These are phyloP conservation scores for Alternaria triticimaculans DNA, from an alignment of 2,329 filamentous ascomycete species.

Conservation along the genomic window DNA sequence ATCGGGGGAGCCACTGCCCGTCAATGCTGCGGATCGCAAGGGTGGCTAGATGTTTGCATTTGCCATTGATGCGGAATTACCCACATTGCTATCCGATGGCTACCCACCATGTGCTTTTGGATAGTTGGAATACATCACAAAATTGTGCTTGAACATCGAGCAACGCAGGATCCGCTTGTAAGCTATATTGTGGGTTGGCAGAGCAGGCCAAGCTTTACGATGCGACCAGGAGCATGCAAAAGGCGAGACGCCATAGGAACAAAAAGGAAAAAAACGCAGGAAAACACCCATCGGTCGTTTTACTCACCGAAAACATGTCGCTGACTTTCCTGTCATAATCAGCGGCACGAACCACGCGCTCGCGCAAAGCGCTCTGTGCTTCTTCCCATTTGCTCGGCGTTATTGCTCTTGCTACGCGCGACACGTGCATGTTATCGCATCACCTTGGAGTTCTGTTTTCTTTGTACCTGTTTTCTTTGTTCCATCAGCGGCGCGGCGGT, in stretches of 20 bases:
- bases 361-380: conserved; percentile 13
- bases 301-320: neutral
- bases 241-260: neutral
- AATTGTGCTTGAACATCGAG: neutral
- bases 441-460: conserved; percentile 23
- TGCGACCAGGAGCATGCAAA: neutral
- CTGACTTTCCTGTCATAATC: conserved; percentile 10
- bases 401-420: conserved; percentile 10
- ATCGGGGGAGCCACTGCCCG: conserved; percentile 52
- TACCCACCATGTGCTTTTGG: neutral
- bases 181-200: neutral
- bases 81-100: neutral
- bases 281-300: neutral
- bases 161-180: neutral
- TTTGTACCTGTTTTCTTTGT: conserved; percentile 2
- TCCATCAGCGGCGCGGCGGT: neutral
- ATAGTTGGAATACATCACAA: neutral
- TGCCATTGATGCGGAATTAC: neutral
- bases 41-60: conserved; percentile 45
- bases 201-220: neutral
- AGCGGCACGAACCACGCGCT: conserved; percentile 8
- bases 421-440: conserved; percentile 23
- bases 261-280: neutral
- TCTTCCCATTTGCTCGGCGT: conserved; percentile 3
- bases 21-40: conserved; percentile 55